These are phyloP conservation scores for Hemileccinum impolitum DNA, from an alignment of 768 basidiomycete genomes.

Conservation along the genomic window DNA sequence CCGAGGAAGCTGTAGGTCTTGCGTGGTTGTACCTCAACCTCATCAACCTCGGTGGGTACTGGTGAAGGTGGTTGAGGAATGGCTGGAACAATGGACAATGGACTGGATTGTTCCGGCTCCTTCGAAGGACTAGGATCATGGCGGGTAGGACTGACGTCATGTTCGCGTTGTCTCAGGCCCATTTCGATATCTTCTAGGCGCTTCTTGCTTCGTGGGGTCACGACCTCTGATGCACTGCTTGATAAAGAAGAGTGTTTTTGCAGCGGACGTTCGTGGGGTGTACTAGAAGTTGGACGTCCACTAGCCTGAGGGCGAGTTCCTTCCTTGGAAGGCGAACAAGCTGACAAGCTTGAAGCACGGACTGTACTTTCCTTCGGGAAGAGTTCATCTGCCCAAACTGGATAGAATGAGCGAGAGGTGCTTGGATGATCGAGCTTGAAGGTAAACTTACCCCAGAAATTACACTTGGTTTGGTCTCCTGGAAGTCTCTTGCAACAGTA, in stretches of 20 bases:
- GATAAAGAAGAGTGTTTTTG: background rate
- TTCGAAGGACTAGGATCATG: slow-evolving; percentile 1
- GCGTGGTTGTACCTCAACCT: slow-evolving; percentile 11
- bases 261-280: background rate
- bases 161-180: slow-evolving; percentile 17
- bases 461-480: slow-evolving; percentile 14
- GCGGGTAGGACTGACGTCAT: slow-evolving; percentile 11
- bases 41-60: slow-evolving; percentile 24
- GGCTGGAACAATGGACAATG: background rate
- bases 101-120: slow-evolving; percentile 1
- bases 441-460: slow-evolving; percentile 38
- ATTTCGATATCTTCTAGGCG: slow-evolving; percentile 14
- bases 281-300: background rate
- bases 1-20: slow-evolving; percentile 26
- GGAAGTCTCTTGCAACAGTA: slow-evolving; percentile 35
- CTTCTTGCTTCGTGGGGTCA: slow-evolving; percentile 6
- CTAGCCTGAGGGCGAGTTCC: background rate
- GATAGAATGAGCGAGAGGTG: background rate
- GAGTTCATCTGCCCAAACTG: slow-evolving; percentile 36
- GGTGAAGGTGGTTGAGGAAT: slow-evolving; percentile 26
- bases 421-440: background rate
- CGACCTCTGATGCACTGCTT: background rate
- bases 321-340: background rate
- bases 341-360: background rate
- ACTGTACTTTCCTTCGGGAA: slow-evolving; percentile 1